Evolutionary conservation across 257 asterid genomes (phyloP).

Genomic region (Ehretia macrophylla): DNA sequence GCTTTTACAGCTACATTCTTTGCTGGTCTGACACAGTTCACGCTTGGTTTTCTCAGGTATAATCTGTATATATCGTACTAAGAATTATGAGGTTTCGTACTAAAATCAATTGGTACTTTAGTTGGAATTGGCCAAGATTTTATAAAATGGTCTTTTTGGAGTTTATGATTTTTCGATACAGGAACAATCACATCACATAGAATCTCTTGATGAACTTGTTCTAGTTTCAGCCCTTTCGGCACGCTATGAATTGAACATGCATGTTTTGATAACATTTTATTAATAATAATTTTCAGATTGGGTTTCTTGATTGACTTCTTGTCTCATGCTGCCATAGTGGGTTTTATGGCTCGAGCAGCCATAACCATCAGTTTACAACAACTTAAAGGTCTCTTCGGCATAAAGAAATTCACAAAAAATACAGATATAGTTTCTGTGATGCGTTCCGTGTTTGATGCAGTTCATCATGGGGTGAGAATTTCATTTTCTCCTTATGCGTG

Average conservation of each 20-base stretch:
- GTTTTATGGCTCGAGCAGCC: conserved; percentile 56
- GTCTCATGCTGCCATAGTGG: conserved; percentile 46
- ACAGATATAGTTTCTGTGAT: conserved; percentile 39
- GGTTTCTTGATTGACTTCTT: conserved; percentile 44
- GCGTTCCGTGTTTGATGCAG: conserved; percentile 23
- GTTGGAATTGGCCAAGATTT: no score
- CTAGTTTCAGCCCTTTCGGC: no score
- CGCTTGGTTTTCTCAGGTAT: conserved; percentile 63
- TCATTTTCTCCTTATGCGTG: neutral
- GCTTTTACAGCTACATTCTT: conserved; percentile 68
- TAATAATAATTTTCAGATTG: conserved; percentile 16
- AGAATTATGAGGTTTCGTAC: no score
- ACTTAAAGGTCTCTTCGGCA: conserved; percentile 37
- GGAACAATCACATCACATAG: no score
- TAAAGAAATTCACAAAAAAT: conserved; percentile 30
- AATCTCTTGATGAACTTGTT: no score
- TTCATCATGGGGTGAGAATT: conserved; percentile 23
- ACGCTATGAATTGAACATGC: neutral
- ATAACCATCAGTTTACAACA: conserved; percentile 44
- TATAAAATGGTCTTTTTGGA: no score
- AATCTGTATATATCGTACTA: no score
- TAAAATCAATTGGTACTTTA: no score
- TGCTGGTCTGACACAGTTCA: conserved; percentile 57
- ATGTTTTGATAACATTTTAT: neutral
- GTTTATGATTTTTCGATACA: no score